Base-by-base conservation (phyloP, 371 early-diverging fungal genomes). In the Funneliformis caledonium region DNA sequence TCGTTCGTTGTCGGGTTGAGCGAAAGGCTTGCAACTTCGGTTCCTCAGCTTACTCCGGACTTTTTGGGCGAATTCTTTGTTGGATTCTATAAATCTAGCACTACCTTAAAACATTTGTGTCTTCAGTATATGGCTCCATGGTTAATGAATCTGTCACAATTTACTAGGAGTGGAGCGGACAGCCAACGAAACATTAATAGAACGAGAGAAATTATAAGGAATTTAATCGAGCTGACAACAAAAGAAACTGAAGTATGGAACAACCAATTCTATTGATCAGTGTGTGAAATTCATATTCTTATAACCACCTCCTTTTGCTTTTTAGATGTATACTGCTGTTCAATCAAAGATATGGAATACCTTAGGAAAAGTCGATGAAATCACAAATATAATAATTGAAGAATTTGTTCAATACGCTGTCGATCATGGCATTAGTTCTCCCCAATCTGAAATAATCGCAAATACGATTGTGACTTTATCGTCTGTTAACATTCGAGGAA, bases 41-140 rank as follows among this genome's bases (percentile, higher is more conserved):
- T 94, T 75, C 93, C 91, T 1, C 88, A 92, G 45, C 88, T 98
- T 81, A 97, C 98, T 0, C 83, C 96, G 12, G 97, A 97, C 83
- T 95, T 98, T 85, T 83, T 98, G 75, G 91, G 89, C 47, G 98
- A 97, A 87, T 93, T 94, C 77, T 91, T 94, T 84, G 91, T 93
- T 80, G 96, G 96, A 8, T 95, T 97, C 81, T 89, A 92, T 76
- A 94, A 93, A 86, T 92, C 95, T 0, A 92, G 88, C 52, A 92
- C 90, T 47, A 91, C 91, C 14, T 83, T 92, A 47, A 94, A 95
- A 81, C 94, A 94, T 73, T 87, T 94, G 69, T 95, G 96, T 56
- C 87, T 97, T 77, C 94, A 96, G 84, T 97, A 96, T 83, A 92
- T 97, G 89, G 88, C 91, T 42, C 97, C 97, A 0, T 97, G 97